Base-by-base conservation (phyloP, 2,329 filamentous ascomycete genomes). In the Akanthomyces muscarius region DNA sequence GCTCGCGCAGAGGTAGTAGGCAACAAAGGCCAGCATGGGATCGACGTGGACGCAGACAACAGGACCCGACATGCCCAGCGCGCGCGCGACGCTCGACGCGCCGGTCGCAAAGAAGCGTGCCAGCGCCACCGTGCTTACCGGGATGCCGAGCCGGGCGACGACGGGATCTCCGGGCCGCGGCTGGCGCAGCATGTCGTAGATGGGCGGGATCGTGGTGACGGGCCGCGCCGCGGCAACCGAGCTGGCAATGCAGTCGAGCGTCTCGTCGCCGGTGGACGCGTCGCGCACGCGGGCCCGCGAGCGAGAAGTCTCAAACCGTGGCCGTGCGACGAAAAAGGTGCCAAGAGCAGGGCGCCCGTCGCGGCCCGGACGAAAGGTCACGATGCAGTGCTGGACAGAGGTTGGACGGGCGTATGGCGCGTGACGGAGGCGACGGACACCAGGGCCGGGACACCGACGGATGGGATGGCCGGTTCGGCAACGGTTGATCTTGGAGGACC, bases 361-460 rank as follows among this genome's bases (percentile, higher is more conserved):
- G 41, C 59, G 59, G 25, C 41, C 42, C 14, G 59, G 59, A 1
- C 59, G 50, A 30, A 61, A 53, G 2, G 59, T 47, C 33, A 61
- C 59, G n/a, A 61, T 13, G 50, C 50, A 61, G 59, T 61, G 59
- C 41, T 61, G 59, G 41, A 61, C 59, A n/a, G n/a, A 8, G 4
- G 41, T 38, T 4, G 59, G 50, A 25, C n/a, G 48, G 28, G 41
- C 50, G 28, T 61, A 61, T 2, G 59, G 59, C n/a, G 18, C n/a
- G 41, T 61, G n/a, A 0, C 57, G 59, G 16, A 51, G 25, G 6
- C 50, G 50, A 23, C 50, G 59, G 4, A 28, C 7, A 30, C 48
- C 23, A 13, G 56, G 30, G 21, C 14, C 30, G 33, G 50, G 59
- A 28, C 59, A 61, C 10, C 59, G 59, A 25, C 59, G 59, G 14